phyloP scores from a whole-genome alignment of 2,329 filamentous ascomycete genomes.

The Mollisia scopiformis region DNA sequence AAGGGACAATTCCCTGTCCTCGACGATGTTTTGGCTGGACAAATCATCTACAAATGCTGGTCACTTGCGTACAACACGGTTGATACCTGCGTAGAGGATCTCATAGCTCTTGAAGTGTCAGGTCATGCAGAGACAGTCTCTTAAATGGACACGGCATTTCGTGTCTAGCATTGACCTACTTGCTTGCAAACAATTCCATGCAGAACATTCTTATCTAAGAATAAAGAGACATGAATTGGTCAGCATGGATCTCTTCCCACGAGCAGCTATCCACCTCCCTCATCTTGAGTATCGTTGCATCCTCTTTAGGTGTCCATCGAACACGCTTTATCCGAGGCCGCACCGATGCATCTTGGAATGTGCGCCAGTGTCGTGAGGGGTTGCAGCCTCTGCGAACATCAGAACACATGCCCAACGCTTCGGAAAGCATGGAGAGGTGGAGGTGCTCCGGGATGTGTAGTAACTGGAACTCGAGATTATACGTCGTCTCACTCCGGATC shows the following conservation, averaged over 20 bases:
- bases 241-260: constrained; percentile 14
- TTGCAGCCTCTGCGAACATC: constrained; percentile 1
- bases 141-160: no score
- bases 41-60: background rate
- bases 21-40: background rate
- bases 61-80: no score
- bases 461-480: constrained; percentile 13
- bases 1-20: background rate
- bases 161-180: no score
- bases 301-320: constrained; percentile 6
- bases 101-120: no score
- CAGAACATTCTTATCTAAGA: no score
- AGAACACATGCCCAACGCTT: background rate
- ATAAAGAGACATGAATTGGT: no score
- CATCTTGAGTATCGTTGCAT: constrained; percentile 5
- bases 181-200: no score
- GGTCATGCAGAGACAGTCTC: no score
- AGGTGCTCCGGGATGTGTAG: background rate
- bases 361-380: constrained; percentile 1
- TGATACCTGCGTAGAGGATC: no score
- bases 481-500: constrained; percentile 10
- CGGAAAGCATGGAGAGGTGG: background rate
- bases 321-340: constrained; percentile 6
- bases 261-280: background rate
- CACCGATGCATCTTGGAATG: background rate